Evolutionary conservation across 345 rosid species (phyloP).

Genomic region (Reutealis trisperma): DNA sequence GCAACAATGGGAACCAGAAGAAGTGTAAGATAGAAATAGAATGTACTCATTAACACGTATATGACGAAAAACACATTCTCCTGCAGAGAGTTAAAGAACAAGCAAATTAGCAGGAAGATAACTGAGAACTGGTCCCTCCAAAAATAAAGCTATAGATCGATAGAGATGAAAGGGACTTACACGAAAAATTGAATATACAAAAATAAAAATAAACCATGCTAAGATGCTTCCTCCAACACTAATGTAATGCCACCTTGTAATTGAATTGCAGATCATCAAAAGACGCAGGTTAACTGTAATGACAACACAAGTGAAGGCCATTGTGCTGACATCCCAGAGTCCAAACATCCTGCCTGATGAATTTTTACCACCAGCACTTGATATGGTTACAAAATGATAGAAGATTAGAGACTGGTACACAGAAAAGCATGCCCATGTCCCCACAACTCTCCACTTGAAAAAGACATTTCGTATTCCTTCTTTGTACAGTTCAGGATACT

Average conservation of each 20-base stretch:
- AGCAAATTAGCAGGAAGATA: constrained; percentile 19
- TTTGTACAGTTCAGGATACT: constrained; percentile 90
- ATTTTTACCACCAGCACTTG: constrained; percentile 61
- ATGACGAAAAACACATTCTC: constrained; percentile 82
- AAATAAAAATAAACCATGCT: constrained; percentile 82
- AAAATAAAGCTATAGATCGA: neutral
- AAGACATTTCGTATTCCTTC: constrained; percentile 84
- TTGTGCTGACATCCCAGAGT: constrained; percentile 96
- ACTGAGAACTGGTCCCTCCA: neutral
- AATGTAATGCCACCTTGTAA: constrained; percentile 88
- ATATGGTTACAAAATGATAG: constrained; percentile 59
- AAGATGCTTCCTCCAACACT: constrained; percentile 91
- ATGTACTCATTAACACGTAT: constrained; percentile 82
- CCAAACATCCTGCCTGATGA: constrained; percentile 86
- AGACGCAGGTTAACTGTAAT: constrained; percentile 91
- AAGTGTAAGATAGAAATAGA: constrained; percentile 76
- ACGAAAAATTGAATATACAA: constrained; percentile 63
- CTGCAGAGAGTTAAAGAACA: constrained; percentile 43
- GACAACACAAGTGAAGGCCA: constrained; percentile 94
- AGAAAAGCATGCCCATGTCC: constrained; percentile 83
- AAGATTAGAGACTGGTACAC: constrained; percentile 88
- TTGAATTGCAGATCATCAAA: constrained; percentile 90
- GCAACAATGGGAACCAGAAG: constrained; percentile 85
- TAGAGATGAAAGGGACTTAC: constrained; percentile 22
- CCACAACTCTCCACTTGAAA: constrained; percentile 93